Base-by-base conservation (phyloP, 805 yeast genomes). In the Saccharomyces kudriavzevii region DNA sequence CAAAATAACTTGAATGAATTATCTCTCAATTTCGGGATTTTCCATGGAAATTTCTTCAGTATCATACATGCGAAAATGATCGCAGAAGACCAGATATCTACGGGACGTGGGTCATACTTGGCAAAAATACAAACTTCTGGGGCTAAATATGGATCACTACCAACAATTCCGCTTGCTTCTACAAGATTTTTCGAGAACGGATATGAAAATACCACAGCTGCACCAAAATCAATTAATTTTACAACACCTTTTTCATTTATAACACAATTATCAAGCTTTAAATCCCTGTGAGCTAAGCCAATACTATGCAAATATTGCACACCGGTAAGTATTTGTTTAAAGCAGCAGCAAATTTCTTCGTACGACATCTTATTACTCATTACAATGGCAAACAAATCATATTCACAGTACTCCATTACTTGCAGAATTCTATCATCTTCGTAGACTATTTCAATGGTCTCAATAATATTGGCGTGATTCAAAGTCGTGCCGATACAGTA, bases 381-480 rank as follows among this genome's bases (percentile, higher is more conserved):
- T 35, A 90, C 97, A 54, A 90, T 87, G 8, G 97, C 97, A 70
- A 91, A 90, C 58, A 90, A 75, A 68, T 90, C 97, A 67, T 79
- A 90, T 60, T 89, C 96, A 69, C 96, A 90, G 69, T 89, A 91
- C 66, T 91, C 97, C 95, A 91, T 87, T 48, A 91, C 91, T 71
- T 91, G 97, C 61, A 86, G 82, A 54, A 89, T 85, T 53, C 92
- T 77, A 57, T 88, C 94, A 60, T 85, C 83, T 63, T 91, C 97
- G 70, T 89, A 89, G 48, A 91, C 85, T 51, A 91, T 89, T 66
- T 91, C 97, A 51, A 91, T 82, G 1, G 97, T 91, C 68, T 88
- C 92, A 54, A 91, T 87, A 58, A 91, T 87, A 67, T 91, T 90
- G 22, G 95, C 89, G 69, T 91, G 96, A 65, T 87, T 85, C 57